Evolutionary conservation across 495 filamentous ascomycete genomes (phyloP).

Genomic region (Neohortaea acidophila): DNA sequence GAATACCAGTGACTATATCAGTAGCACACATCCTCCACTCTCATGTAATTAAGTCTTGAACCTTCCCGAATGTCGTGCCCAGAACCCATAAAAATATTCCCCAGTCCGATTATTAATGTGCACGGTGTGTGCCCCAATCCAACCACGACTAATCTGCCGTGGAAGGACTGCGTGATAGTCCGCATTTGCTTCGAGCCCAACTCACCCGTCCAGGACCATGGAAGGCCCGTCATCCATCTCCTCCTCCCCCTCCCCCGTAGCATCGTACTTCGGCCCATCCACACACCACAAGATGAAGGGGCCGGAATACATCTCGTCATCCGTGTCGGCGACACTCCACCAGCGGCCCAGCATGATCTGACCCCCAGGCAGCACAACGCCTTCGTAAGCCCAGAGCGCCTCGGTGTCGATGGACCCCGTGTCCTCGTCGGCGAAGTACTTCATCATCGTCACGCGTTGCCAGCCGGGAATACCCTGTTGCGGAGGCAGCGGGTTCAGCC

Average conservation of each 20-base stretch:
- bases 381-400: conserved; percentile 28
- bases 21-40: too few relatives aligned
- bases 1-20: too few relatives aligned
- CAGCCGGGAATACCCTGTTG: conserved; percentile 26
- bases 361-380: conserved; percentile 29
- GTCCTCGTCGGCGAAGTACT: conserved; percentile 19
- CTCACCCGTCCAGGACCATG: too few relatives aligned
- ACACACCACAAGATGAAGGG: conserved; percentile 22
- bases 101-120: too few relatives aligned
- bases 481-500: conserved; percentile 25
- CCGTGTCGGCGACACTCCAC: conserved; percentile 18
- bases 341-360: conserved; percentile 28
- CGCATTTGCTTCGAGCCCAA: too few relatives aligned
- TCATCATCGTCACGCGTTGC: conserved; percentile 29
- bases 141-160: too few relatives aligned
- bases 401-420: conserved; percentile 12
- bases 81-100: too few relatives aligned
- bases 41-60: too few relatives aligned
- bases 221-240: too few relatives aligned
- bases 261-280: conserved; percentile 5
- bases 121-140: too few relatives aligned
- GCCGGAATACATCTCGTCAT: conserved; percentile 13
- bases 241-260: not conserved
- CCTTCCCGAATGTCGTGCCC: too few relatives aligned
- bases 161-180: too few relatives aligned